Conservation (phyloP, 768 basidiomycete genomes). For the Trametes elegans region DNA sequence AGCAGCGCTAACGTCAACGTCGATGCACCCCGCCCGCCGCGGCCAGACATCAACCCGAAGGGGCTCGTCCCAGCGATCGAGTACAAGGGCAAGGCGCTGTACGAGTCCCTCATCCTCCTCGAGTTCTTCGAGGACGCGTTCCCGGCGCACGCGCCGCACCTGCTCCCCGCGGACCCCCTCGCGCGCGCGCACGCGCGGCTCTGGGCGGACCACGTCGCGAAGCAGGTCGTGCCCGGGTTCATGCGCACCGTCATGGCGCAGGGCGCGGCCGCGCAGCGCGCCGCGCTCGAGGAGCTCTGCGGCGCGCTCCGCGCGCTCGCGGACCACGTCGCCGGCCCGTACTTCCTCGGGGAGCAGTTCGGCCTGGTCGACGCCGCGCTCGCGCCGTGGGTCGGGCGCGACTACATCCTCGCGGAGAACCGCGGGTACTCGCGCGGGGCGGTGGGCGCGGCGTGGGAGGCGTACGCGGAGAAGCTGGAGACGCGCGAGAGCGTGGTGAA, state of each 20-base stretch:
- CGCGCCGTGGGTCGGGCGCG: slow-evolving; percentile 56
- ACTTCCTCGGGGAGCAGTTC: slow-evolving; percentile 55
- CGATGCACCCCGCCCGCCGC: slow-evolving; percentile 14
- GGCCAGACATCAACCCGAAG: slow-evolving; percentile 56
- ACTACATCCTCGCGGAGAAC: slow-evolving; percentile 47
- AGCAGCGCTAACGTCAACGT: neutral
- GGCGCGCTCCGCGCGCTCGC: slow-evolving; percentile 36
- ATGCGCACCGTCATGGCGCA: slow-evolving; percentile 41
- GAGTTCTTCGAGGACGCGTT: slow-evolving; percentile 69
- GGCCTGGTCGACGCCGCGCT: slow-evolving; percentile 50
- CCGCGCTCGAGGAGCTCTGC: slow-evolving; percentile 38
- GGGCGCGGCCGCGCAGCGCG: slow-evolving; percentile 36
- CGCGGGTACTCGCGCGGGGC: slow-evolving; percentile 44
- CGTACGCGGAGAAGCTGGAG: too few species aligned
- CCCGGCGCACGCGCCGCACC: slow-evolving; percentile 39
- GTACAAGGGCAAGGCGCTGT: slow-evolving; percentile 49
- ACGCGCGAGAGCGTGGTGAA: slow-evolving; percentile 45
- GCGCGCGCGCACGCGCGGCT: slow-evolving; percentile 52
- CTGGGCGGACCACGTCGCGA: slow-evolving; percentile 55
- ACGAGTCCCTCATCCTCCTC: slow-evolving; percentile 62
- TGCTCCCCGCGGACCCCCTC: slow-evolving; percentile 53
- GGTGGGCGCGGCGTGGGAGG: too few species aligned
- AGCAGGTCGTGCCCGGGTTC: slow-evolving; percentile 50
- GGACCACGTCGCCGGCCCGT: slow-evolving; percentile 43
- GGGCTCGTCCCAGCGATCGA: slow-evolving; percentile 65